Base-by-base conservation (phyloP, 163 green algal genomes). In the Prototheca stagnorum region DNA sequence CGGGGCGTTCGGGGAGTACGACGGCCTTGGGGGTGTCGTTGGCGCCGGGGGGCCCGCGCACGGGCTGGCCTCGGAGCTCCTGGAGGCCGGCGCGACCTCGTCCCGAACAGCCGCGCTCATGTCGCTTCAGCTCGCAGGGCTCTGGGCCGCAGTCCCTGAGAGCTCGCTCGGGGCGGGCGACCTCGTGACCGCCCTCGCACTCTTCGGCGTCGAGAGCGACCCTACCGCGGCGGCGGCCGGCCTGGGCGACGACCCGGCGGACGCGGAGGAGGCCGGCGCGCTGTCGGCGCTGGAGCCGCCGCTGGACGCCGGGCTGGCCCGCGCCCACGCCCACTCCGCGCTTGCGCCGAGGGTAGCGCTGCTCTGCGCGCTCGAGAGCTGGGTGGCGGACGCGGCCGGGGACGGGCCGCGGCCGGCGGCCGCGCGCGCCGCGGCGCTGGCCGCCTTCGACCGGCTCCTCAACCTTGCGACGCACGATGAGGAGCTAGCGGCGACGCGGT, bases 331-430 rank as follows among this genome's bases (percentile, higher is more conserved):
- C 7, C 20, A 22, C 37, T 53, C 35, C 6, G 23, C 50, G 11
- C 24, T 54, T 24, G 61, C 54, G 24, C 61, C 61, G 14, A 24
- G 61, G 8, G 49, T 64, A 24, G 43, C 49, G 21, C 28, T 34
- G 39, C 34, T 70, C 19, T 62, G 61, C 39, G 21, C 61, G 35
- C 50, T 70, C 16, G 37, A 39, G 6, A 20, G 6, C 2, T 70
- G 54, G 54, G 57, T 49, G 39, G 20, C 27, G 28, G 16, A 47
- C 20, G 23, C 22, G 0, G 19, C 24, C 29, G 11, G 19, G 25
- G 15, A n/a, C n/a, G n/a, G n/a, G n/a, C n/a, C n/a, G n/a, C n/a
- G n/a, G n/a, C n/a, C n/a, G n/a, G n/a, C n/a, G n/a, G n/a, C n/a
- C n/a, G n/a, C n/a, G n/a, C n/a, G n/a, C n/a, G n/a, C n/a, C n/a